Evolutionary conservation across 1,284 basidiomycete genomes (phyloP).

Genomic region (Apiotrichum laibachii): DNA sequence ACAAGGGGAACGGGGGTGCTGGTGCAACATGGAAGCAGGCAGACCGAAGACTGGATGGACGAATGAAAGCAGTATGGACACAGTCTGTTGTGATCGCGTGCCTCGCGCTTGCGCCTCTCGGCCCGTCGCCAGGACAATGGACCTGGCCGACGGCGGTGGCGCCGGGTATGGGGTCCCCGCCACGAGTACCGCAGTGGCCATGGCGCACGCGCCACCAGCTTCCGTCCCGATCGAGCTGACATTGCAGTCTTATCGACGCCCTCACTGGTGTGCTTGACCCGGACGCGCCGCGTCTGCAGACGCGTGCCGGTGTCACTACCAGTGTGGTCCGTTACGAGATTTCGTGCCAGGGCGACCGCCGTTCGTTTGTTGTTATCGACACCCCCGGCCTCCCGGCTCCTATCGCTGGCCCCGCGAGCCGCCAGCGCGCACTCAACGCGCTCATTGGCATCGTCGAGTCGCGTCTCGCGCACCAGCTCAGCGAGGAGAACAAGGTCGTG

Average conservation of each 20-base stretch:
- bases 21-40: slow-evolving; percentile 8
- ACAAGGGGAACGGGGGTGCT: slow-evolving; percentile 6
- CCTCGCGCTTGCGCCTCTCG: too few species aligned
- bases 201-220: too few species aligned
- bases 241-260: slow-evolving; percentile 18
- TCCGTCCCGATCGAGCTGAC: background rate
- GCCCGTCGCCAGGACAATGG: too few species aligned
- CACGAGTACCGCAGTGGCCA: too few species aligned
- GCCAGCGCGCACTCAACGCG: slow-evolving; percentile 30
- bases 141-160: too few species aligned
- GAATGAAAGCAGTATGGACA: too few species aligned
- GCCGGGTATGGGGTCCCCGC: too few species aligned
- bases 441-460: slow-evolving; percentile 42
- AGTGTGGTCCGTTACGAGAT: slow-evolving; percentile 17
- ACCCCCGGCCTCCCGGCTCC: slow-evolving; percentile 38
- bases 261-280: slow-evolving; percentile 20
- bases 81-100: too few species aligned
- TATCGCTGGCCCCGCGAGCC: slow-evolving; percentile 1
- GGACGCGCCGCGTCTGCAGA: slow-evolving; percentile 1
- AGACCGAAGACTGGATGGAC: too few species aligned
- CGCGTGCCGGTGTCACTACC: slow-evolving; percentile 11
- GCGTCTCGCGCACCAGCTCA: slow-evolving; percentile 35
- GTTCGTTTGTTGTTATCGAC: slow-evolving; percentile 30
- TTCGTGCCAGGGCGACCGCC: slow-evolving; percentile 6
- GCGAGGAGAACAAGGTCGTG: slow-evolving; percentile 44